These are phyloP conservation scores for Solanum chacoense DNA, from an alignment of 305 asterid genomes.

Conservation along the genomic window DNA sequence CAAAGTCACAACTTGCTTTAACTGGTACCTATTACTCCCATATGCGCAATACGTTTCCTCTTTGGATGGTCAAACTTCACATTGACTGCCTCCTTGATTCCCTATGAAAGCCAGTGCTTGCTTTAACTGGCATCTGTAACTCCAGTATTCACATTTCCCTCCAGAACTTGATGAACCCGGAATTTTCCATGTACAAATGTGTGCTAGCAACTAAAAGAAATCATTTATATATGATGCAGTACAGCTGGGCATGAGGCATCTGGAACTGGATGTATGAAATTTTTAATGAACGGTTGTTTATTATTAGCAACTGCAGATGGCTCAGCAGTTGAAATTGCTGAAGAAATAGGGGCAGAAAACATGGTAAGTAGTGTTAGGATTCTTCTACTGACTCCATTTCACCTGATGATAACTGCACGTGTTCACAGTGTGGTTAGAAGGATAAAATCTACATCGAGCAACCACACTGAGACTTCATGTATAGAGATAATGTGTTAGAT, in stretches of 20 bases:
- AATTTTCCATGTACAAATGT: neutral
- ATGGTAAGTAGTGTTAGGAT: constrained; percentile 21
- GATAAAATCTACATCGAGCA: neutral
- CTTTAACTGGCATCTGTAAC: neutral
- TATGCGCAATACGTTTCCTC: neutral
- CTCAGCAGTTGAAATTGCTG: constrained; percentile 33
- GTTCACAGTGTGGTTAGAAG: neutral
- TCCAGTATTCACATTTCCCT: neutral
- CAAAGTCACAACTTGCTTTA: neutral
- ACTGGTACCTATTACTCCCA: neutral
- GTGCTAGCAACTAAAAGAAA: neutral
- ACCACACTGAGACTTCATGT: neutral
- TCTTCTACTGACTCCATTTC: neutral
- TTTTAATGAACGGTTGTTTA: constrained; percentile 47
- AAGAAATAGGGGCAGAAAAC: constrained; percentile 41
- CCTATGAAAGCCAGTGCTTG: neutral
- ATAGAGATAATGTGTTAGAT: neutral
- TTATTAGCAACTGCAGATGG: constrained; percentile 49
- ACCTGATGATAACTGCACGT: neutral
- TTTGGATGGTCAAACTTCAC: neutral
- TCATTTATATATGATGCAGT: constrained; percentile 12
- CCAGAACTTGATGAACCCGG: neutral
- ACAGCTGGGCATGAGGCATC: constrained; percentile 55
- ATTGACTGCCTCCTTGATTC: neutral
- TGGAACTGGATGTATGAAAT: constrained; percentile 47